These are phyloP conservation scores for Discostella stelligera DNA, from an alignment of 352 stramenopile genomes.

Conservation along the genomic window DNA sequence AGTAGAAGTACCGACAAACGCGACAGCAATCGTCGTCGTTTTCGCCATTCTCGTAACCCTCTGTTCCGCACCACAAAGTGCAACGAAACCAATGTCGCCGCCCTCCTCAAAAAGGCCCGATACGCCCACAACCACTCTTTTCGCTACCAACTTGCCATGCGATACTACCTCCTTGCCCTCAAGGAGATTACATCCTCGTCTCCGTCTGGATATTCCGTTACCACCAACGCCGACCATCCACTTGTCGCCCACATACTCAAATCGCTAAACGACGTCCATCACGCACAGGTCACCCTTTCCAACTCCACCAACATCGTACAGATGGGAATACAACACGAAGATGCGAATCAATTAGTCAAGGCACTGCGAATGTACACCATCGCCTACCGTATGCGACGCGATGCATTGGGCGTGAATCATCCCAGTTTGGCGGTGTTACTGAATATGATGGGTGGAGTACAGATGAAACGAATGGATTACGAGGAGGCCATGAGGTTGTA, in stretches of 20 bases:
- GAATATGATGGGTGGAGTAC: constrained; percentile 79
- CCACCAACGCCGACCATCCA: constrained; percentile 48
- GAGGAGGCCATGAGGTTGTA: constrained; percentile 78
- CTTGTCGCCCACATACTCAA: constrained; percentile 48
- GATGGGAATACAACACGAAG: constrained; percentile 81
- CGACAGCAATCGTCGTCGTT: not conserved
- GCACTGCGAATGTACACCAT: constrained; percentile 81
- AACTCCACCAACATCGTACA: constrained; percentile 79
- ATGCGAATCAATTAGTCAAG: constrained; percentile 60
- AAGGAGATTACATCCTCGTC: constrained; percentile 48
- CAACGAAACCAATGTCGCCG: constrained; percentile 26
- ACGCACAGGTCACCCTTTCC: constrained; percentile 60
- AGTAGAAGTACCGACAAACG: constrained; percentile 6
- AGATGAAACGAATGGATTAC: constrained; percentile 73
- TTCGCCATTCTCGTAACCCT: constrained; percentile 22
- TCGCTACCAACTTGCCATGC: constrained; percentile 72
- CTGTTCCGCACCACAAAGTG: not conserved
- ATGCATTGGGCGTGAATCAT: constrained; percentile 68
- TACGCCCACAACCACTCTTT: constrained; percentile 58
- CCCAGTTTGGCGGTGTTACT: constrained; percentile 70
- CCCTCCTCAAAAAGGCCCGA: constrained; percentile 58
- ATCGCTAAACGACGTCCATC: constrained; percentile 68
- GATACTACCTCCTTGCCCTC: constrained; percentile 68
- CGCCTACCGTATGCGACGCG: constrained; percentile 75
- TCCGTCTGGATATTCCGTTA: constrained; percentile 36